A percentile compares a stretch with the other conserved stretches of the same genome.
Conservation (phyloP, 768 basidiomycete species). For the Lactifluus echinatus region DNA sequence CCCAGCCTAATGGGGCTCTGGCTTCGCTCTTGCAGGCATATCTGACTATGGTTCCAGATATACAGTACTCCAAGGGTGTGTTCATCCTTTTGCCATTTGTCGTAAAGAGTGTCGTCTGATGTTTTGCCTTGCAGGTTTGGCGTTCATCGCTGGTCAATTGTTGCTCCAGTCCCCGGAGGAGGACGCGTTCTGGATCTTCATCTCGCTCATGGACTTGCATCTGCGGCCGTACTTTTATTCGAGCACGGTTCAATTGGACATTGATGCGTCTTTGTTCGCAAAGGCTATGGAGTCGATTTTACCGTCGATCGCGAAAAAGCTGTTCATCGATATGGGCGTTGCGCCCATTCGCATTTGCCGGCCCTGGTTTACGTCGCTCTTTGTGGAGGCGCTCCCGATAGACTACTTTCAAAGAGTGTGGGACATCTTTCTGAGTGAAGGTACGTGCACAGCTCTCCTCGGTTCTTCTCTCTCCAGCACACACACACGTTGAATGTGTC, state of each 20-base stretch:
- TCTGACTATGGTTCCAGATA: conserved; percentile 78
- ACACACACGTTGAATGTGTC: too few species aligned
- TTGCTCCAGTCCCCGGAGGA: conserved; percentile 73
- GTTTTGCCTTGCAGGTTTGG: conserved; percentile 41
- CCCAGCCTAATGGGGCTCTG: conserved; percentile 47
- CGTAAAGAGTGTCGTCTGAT: neutral
- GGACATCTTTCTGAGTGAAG: conserved; percentile 79
- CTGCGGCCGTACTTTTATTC: conserved; percentile 70
- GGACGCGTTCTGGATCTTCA: conserved; percentile 87
- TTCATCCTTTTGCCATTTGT: conserved; percentile 1
- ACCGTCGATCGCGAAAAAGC: conserved; percentile 48
- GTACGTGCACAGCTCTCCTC: conserved; percentile 33
- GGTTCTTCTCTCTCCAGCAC: too few species aligned
- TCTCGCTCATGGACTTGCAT: conserved; percentile 78
- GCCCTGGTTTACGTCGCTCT: conserved; percentile 68
- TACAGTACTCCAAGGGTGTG: conserved; percentile 57
- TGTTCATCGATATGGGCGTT: conserved; percentile 59
- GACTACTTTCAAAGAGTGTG: conserved; percentile 67
- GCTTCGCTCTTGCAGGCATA: conserved; percentile 56
- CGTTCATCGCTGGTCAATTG: conserved; percentile 62
- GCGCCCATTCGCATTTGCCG: conserved; percentile 47
- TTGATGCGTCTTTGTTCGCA: conserved; percentile 64
- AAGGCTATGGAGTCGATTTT: conserved; percentile 62
- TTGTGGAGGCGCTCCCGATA: conserved; percentile 55
- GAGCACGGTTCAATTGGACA: conserved; percentile 55